Evolutionary conservation across 495 filamentous ascomycete genomes (phyloP).

Genomic region (Neurospora sp.): DNA sequence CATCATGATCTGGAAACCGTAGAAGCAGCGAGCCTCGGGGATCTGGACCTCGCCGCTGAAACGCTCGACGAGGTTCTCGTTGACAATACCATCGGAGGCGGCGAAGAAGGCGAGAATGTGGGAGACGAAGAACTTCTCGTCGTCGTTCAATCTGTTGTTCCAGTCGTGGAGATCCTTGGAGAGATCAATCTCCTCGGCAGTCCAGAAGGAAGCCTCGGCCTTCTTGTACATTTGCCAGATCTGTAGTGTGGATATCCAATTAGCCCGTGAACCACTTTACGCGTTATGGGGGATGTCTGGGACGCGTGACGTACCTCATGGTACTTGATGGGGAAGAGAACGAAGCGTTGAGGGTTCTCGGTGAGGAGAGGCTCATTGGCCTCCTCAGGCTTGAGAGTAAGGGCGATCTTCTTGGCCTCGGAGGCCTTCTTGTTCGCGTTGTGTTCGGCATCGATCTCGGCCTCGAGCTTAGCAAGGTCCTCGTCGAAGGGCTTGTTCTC

Average conservation of each 20-base stretch:
- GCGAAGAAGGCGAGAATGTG: slow-evolving; percentile 99
- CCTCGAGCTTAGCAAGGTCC: slow-evolving; percentile 45
- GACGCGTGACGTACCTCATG: slow-evolving; percentile 76
- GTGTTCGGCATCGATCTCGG: slow-evolving; percentile 42
- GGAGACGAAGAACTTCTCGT: slow-evolving; percentile 96
- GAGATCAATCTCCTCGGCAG: slow-evolving; percentile 96
- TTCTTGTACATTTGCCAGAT: slow-evolving; percentile 99
- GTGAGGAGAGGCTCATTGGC: slow-evolving; percentile 82
- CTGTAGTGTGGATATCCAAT: slow-evolving; percentile 34
- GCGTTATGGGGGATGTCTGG: slow-evolving; percentile 34
- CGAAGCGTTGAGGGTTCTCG: slow-evolving; percentile 94
- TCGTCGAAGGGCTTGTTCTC: slow-evolving; percentile 65
- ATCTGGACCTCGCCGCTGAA: slow-evolving; percentile 97
- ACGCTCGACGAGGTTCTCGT: slow-evolving; percentile 97
- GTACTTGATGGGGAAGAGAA: slow-evolving; percentile 98
- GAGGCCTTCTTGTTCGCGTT: slow-evolving; percentile 41
- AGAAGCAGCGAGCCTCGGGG: slow-evolving; percentile 98
- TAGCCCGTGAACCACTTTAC: slow-evolving; percentile 50
- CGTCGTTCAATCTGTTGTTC: slow-evolving; percentile 93
- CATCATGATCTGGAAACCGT: slow-evolving; percentile 99
- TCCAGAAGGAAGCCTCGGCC: slow-evolving; percentile 99
- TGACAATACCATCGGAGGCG: slow-evolving; percentile 98
- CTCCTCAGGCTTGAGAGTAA: slow-evolving; percentile 60
- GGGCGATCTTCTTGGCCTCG: slow-evolving; percentile 41
- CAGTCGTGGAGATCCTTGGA: slow-evolving; percentile 98